Percentiles rank a stretch among this genome's conserved stretches.
Evolutionary conservation across 75 land plant genomes (phyloP).

Genomic region (Ceratopteris richardii): DNA sequence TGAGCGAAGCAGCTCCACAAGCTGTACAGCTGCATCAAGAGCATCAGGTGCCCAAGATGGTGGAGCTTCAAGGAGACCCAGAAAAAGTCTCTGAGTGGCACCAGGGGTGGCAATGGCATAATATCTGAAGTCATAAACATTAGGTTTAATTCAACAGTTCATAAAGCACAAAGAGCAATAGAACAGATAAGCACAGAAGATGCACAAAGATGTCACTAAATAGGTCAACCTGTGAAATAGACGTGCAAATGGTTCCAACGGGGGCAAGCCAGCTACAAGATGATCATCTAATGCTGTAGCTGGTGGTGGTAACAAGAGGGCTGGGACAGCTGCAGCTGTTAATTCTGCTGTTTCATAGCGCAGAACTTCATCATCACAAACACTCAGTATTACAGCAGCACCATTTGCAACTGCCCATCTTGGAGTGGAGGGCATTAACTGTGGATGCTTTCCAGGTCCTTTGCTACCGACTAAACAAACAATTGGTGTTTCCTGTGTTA

Average conservation of each 20-base stretch:
- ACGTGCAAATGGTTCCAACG: constrained; percentile 85
- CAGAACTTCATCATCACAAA: constrained; percentile 84
- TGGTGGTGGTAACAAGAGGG: constrained; percentile 86
- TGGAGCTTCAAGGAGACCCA: constrained; percentile 91
- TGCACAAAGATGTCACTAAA: no score
- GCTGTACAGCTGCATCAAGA: constrained; percentile 90
- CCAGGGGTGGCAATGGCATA: constrained; percentile 93
- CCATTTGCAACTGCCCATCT: constrained; percentile 98
- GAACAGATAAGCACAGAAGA: no score
- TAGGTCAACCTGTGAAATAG: constrained; percentile 89
- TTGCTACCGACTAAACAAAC: constrained; percentile 39
- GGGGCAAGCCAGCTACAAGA: constrained; percentile 86
- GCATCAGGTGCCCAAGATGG: constrained; percentile 99
- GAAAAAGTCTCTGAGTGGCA: constrained; percentile 84
- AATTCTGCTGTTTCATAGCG: constrained; percentile 82
- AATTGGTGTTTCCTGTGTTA: no score
- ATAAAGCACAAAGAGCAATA: no score
- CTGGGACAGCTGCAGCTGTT: constrained; percentile 91
- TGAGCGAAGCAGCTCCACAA: constrained; percentile 85
- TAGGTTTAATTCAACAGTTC: not conserved
- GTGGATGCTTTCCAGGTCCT: constrained; percentile 89
- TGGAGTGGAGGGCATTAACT: constrained; percentile 87
- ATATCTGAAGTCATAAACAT: constrained; percentile 35
- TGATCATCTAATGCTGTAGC: constrained; percentile 82
- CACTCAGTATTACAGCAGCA: constrained; percentile 87